Percentiles rank a stretch among this genome's conserved stretches.
phyloP scores from a whole-genome alignment of 148 eudicot species.

The Dysphania ambrosioides region DNA sequence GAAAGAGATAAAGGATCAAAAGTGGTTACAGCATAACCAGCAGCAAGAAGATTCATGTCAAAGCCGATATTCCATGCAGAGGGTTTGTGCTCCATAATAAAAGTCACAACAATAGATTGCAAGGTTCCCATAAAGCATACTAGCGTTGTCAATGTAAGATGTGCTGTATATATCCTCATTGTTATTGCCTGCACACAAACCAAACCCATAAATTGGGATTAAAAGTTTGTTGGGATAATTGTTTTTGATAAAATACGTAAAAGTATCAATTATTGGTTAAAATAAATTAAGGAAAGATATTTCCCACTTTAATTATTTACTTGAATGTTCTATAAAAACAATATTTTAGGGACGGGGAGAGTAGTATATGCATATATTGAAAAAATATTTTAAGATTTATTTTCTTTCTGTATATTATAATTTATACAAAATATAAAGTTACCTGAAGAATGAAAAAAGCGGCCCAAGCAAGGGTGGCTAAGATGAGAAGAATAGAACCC shows the following conservation, averaged over 20 bases:
- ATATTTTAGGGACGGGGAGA: no score
- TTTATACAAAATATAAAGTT: no score
- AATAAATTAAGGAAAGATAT: no score
- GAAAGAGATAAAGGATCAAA: not conserved
- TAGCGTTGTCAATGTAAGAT: slow-evolving; percentile 58
- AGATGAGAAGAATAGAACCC: slow-evolving; percentile 78
- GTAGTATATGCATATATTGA: no score
- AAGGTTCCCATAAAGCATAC: slow-evolving; percentile 88
- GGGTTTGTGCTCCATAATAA: slow-evolving; percentile 73
- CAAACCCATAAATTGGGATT: not conserved
- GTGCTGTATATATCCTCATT: slow-evolving; percentile 63
- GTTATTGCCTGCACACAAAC: slow-evolving; percentile 46
- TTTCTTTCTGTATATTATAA: no score
- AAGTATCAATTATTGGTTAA: not conserved
- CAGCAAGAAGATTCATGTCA: slow-evolving; percentile 91
- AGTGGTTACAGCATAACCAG: slow-evolving; percentile 80
- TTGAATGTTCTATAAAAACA: no score
- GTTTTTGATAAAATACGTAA: not conserved
- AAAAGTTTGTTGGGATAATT: not conserved
- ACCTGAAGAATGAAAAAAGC: slow-evolving; percentile 88
- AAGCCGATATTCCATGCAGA: slow-evolving; percentile 75
- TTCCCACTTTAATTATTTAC: no score
- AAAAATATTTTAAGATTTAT: no score
- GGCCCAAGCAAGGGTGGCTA: slow-evolving; percentile 92
- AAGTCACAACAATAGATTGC: slow-evolving; percentile 77